A percentile compares a stretch with the other conserved stretches of the same genome.
Conservation (phyloP, 495 filamentous ascomycete genomes). For the Opeltia flavorubescens region DNA sequence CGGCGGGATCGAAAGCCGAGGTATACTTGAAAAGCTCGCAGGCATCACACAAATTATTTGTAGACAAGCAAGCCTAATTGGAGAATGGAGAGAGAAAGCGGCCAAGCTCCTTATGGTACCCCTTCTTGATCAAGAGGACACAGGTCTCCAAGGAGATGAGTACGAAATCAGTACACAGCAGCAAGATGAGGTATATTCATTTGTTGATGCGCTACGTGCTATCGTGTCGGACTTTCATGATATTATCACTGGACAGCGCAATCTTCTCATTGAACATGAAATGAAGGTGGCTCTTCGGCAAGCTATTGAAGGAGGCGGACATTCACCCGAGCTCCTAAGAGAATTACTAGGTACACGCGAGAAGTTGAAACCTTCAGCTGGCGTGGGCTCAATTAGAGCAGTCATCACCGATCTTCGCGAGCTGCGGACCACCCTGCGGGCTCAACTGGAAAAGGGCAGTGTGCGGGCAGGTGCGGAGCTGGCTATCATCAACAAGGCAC, state of each 20-base stretch:
- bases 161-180: slow-evolving; percentile 75
- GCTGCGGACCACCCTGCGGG: slow-evolving; percentile 45
- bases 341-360: slow-evolving; percentile 44
- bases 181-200: slow-evolving; percentile 76
- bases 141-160: slow-evolving; percentile 73
- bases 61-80: slow-evolving; percentile 50
- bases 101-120: slow-evolving; percentile 54
- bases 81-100: slow-evolving; percentile 58
- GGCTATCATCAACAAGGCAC: slow-evolving; percentile 38
- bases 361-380: slow-evolving; percentile 38
- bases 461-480: slow-evolving; percentile 49
- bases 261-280: slow-evolving; percentile 70
- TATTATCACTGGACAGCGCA: slow-evolving; percentile 57
- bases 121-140: slow-evolving; percentile 70
- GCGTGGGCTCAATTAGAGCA: slow-evolving; percentile 50
- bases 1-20: slow-evolving; percentile 49
- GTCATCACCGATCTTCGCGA: slow-evolving; percentile 55
- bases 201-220: slow-evolving; percentile 60
- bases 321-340: slow-evolving; percentile 54
- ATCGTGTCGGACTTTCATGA: slow-evolving; percentile 67
- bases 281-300: slow-evolving; percentile 39
- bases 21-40: slow-evolving; percentile 41
- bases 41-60: slow-evolving; percentile 44
- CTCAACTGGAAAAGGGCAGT: slow-evolving; percentile 44
- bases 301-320: slow-evolving; percentile 50